Evolutionary conservation across 2,329 filamentous ascomycete genomes (phyloP), one percentile per base, ranked within the genome.

Genomic region (Fusarium napiforme): DNA sequence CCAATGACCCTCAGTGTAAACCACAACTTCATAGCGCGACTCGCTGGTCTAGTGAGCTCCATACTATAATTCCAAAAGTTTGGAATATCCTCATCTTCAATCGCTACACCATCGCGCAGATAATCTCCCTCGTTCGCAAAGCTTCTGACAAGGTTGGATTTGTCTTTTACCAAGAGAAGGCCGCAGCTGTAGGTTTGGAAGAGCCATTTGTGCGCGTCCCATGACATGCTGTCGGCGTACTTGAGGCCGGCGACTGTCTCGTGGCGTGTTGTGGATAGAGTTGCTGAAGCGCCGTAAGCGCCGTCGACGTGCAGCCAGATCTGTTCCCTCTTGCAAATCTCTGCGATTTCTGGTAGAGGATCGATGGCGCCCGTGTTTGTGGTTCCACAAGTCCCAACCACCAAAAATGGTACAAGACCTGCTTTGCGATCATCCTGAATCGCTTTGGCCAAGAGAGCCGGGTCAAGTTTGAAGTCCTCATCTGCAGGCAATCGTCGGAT

Each of bases 131-230:
- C 71, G 15, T 77, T 76, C 9, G 69, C 67, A 37, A 79, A 77
- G 32, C 75, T 78, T 21, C 69, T 16, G 3, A 77, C 57, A 1
- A 79, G 37, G 14, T 75, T 63, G 23, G 47, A 34, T 18, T 66
- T 74, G 40, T 75, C 67, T 36, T 69, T 71, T 9, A 77, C 77
- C 2, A 78, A 19, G 5, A 78, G 21, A 3, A 78, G 49, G 0
- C 77, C 72, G 34, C 77, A 78, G 46, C 68, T 74, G 50, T 78
- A 78, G 1, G 73, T 77, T 32, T 78, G 77, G 19, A 78, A 78
- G 0, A 78, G 71, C 75, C 77, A 78, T n/a, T 78, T 78, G 53
- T 78, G 77, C 2, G 77, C 75, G 7, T 78, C 77, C 77, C 77
- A 78, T 3, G 77, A 77, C 45, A 78, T 46, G 30, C 77, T 78